A percentile compares a stretch with the other conserved stretches of the same genome.
Evolutionary conservation across 2,329 filamentous ascomycete genomes (phyloP).

Genomic region (Calonectria pteridis): DNA sequence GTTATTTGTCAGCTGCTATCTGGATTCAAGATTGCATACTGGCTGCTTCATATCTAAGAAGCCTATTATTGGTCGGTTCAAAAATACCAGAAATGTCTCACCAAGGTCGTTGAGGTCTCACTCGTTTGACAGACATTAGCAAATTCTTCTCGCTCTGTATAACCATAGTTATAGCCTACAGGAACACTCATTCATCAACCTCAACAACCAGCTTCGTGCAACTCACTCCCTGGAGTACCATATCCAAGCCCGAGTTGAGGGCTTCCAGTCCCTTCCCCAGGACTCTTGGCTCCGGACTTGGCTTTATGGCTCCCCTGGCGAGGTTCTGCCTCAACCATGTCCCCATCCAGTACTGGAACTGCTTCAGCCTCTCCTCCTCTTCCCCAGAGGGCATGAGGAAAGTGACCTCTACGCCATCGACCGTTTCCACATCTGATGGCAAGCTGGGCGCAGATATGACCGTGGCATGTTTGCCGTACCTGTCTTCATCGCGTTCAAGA

Average conservation of each 20-base stretch:
- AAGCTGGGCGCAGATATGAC: constrained; percentile 54
- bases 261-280: constrained; percentile 52
- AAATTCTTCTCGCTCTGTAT: background rate
- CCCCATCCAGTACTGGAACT: constrained; percentile 57
- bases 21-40: background rate
- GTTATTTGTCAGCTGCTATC: background rate
- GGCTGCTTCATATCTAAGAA: background rate
- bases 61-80: background rate
- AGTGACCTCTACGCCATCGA: constrained; percentile 52
- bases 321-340: constrained; percentile 52
- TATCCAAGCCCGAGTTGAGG: constrained; percentile 56
- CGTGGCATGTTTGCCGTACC: constrained; percentile 36
- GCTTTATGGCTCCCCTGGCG: constrained; percentile 47
- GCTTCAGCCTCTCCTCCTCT: constrained; percentile 49
- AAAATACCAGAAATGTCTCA: background rate
- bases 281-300: constrained; percentile 54
- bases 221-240: constrained; percentile 53
- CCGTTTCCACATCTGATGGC: constrained; percentile 43
- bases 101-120: background rate
- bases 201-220: constrained; percentile 58
- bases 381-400: constrained; percentile 53
- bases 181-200: constrained; percentile 43
- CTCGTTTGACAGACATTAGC: background rate
- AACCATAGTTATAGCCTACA: background rate
- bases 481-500: background rate